Evolutionary conservation across 139 green algal genomes (phyloP).

Genomic region (Raphidocelis subcapitata): DNA sequence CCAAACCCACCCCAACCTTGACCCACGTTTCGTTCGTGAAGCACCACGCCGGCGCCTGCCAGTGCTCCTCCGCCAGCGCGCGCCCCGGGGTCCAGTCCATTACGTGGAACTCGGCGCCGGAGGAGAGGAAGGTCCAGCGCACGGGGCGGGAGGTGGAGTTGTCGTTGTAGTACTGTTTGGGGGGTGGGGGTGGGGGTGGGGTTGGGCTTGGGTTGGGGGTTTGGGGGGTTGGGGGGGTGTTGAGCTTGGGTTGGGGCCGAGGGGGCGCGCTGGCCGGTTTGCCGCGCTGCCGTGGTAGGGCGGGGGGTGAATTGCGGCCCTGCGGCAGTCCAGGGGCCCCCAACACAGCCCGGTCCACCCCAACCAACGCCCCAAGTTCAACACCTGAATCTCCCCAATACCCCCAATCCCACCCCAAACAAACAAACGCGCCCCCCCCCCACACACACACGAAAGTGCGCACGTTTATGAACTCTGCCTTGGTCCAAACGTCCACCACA

Average conservation of each 20-base stretch:
- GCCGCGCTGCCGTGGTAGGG: neutral
- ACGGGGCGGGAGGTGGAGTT: slow-evolving; percentile 3
- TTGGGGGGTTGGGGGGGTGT: too few species aligned
- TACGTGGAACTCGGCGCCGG: slow-evolving; percentile 22
- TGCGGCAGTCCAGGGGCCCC: neutral
- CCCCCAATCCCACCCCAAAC: neutral
- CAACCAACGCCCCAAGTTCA: neutral
- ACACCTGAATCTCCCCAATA: neutral
- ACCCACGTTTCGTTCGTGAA: slow-evolving; percentile 3
- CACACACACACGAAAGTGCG: neutral
- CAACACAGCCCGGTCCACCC: neutral
- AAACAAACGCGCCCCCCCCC: neutral
- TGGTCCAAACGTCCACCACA: slow-evolving; percentile 27
- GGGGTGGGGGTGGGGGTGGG: slow-evolving; percentile 10
- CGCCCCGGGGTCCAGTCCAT: neutral
- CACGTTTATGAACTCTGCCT: slow-evolving; percentile 8
- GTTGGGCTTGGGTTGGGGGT: too few species aligned
- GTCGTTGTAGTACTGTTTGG: slow-evolving; percentile 30
- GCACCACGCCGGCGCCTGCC: slow-evolving; percentile 25
- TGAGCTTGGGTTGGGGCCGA: too few species aligned
- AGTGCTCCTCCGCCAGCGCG: neutral
- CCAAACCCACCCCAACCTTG: too few species aligned
- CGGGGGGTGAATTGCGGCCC: neutral
- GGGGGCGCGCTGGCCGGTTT: too few species aligned
- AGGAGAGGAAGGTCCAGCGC: slow-evolving; percentile 25